A percentile compares a stretch with the other conserved stretches of the same genome.
Conservation (phyloP, 257 asterid genomes). For the Salvia splendens region DNA sequence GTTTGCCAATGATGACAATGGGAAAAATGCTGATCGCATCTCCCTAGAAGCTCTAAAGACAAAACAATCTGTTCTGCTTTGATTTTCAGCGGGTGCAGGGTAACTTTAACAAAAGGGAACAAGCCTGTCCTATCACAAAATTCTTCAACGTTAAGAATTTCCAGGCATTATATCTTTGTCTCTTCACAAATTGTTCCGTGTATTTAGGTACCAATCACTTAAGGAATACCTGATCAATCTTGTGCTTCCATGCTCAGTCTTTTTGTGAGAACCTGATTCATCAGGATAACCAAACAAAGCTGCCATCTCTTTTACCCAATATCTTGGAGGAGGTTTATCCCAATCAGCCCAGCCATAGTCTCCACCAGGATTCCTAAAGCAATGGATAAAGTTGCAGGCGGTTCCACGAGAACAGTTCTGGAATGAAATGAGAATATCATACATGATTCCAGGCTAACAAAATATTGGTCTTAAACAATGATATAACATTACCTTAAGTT, state of each 20-base stretch:
- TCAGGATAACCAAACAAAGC: constrained; percentile 78
- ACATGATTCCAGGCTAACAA: constrained; percentile 21
- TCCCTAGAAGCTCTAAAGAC: neutral
- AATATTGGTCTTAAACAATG: neutral
- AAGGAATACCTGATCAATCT: constrained; percentile 40
- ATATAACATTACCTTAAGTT: constrained; percentile 56
- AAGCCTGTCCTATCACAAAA: neutral
- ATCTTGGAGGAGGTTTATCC: constrained; percentile 90
- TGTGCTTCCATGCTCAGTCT: constrained; percentile 46
- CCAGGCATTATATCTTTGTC: neutral
- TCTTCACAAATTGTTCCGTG: neutral
- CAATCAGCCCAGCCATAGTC: constrained; percentile 99
- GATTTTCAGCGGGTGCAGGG: neutral
- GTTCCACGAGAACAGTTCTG: constrained; percentile 90
- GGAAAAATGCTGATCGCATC: neutral
- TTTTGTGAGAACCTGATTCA: constrained; percentile 44
- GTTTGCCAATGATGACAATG: neutral
- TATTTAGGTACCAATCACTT: neutral
- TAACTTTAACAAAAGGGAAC: neutral
- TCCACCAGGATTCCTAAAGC: constrained; percentile 93
- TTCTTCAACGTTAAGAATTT: neutral
- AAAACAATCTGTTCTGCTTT: neutral
- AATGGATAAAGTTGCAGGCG: constrained; percentile 93
- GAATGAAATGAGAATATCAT: constrained; percentile 32
- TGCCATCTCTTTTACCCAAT: constrained; percentile 77